phyloP scores from a whole-genome alignment of 768 basidiomycete species.

The Rhodotorula paludigena region DNA sequence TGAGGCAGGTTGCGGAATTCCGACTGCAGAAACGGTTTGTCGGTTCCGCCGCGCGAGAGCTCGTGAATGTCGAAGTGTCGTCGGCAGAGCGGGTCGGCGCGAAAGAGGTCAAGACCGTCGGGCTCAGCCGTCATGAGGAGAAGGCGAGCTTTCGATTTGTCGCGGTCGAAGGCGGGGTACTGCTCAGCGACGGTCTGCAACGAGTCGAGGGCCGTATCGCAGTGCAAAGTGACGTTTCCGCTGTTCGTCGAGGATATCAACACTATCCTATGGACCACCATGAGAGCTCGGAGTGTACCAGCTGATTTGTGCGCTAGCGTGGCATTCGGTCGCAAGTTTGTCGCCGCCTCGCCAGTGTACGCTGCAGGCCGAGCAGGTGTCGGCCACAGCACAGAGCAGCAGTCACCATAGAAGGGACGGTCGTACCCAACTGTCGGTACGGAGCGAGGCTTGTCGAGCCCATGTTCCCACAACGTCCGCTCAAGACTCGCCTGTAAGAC shows the following conservation, averaged over 20 bases:
- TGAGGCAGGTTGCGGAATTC: not conserved
- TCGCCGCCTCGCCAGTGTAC: conserved; percentile 26
- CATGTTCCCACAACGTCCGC: not conserved
- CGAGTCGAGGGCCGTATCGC: conserved; percentile 12
- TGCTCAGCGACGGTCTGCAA: not conserved
- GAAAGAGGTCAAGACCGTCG: conserved; percentile 8
- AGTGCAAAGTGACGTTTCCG: conserved; percentile 27
- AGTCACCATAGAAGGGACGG: not conserved
- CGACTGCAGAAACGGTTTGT: conserved; percentile 10
- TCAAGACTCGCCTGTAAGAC: not conserved
- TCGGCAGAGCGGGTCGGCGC: not conserved
- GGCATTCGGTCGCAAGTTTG: conserved; percentile 22
- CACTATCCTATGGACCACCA: not conserved
- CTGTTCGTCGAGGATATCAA: not conserved
- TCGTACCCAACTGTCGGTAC: conserved; percentile 8
- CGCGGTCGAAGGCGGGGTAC: not conserved
- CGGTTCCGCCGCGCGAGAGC: not conserved
- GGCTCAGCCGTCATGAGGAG: conserved; percentile 32
- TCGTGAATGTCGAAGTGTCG: not conserved
- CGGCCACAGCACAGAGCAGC: not conserved
- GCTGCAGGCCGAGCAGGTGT: not conserved
- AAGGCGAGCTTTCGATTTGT: conserved; percentile 5
- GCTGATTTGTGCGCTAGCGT: not conserved
- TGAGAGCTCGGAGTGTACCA: conserved; percentile 10
- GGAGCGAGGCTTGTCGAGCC: not conserved